Base-by-base conservation (phyloP, 371 early-diverging fungal species). In the Rhizomucor pusillus region DNA sequence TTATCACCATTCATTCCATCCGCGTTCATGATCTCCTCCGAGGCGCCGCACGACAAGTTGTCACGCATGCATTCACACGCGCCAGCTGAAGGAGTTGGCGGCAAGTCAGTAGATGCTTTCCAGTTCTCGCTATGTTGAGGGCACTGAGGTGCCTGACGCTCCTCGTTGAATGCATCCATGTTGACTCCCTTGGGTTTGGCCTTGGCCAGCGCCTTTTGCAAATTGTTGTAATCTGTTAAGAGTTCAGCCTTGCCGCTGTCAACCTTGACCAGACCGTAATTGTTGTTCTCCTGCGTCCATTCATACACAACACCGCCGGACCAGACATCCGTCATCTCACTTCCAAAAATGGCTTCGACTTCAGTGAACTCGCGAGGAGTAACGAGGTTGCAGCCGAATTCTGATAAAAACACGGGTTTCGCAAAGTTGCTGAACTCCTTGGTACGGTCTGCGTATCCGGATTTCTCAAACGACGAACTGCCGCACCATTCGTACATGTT, bases 261-360 rank as follows among this genome's bases (percentile, higher is more conserved):
- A 43, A 85, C 72, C 60, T 83, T 70, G 46, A 90, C 90, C 9
- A 92, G 60, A 2, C 91, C 91, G 65, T 90, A 92, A 52, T 83
- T 65, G 67, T 91, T 92, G 60, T 73, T 81, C 52, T 92, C 90
- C 51, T 92, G 82, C 5, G 85, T 75, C 82, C 84, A 92, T 63
- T 90, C 90, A 62, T 91, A 92, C 33, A 87, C 82, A 33, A 92
- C 79, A 24, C 90, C 91, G 20, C 90, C 91, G 1, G 89, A 89
- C 74, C 86, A 87, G 0, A 69, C 67, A 44, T 56, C 53, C 6
- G 70, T 72, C 92, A 91, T 90, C 20, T 86, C 81, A 0, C 81
- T 57, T 10, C 89, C 86, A 56, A 84, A 88, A 39, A 91, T 70
- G 16, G 89, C 75, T 24, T 67, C 72, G 1, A 85, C 81, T 40